These are phyloP conservation scores for Dujonia santamariae DNA, from an alignment of 1,139 yeast genomes.

Conservation along the genomic window DNA sequence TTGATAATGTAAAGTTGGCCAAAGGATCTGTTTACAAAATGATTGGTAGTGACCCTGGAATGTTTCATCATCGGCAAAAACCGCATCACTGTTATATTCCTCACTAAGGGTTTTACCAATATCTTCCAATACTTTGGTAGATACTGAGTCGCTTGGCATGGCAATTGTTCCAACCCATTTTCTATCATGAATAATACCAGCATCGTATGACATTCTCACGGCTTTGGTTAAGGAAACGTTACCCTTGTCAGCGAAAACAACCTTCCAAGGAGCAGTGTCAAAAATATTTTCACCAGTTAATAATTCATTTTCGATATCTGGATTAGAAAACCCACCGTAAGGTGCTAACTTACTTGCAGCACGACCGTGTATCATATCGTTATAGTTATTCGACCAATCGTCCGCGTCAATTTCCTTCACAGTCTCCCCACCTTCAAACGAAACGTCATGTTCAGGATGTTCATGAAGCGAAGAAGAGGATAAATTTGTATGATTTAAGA, in stretches of 20 bases:
- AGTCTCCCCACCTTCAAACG: background rate
- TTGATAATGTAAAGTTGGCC: conserved; percentile 97
- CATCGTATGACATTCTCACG: conserved; percentile 57
- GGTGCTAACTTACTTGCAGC: conserved; percentile 49
- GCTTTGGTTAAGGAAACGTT: conserved; percentile 90
- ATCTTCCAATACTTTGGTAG: conserved; percentile 47
- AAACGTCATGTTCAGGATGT: background rate
- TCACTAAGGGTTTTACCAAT: conserved; percentile 44
- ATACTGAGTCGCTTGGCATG: conserved; percentile 83
- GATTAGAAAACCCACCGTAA: conserved; percentile 73
- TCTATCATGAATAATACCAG: conserved; percentile 44
- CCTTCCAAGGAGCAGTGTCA: conserved; percentile 72
- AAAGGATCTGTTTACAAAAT: conserved; percentile 87
- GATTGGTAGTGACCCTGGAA: conserved; percentile 88
- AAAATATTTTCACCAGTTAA: conserved; percentile 53
- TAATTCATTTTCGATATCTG: conserved; percentile 43
- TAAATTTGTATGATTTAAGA: conserved; percentile 3
- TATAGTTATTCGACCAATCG: conserved; percentile 18
- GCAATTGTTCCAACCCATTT: conserved; percentile 90
- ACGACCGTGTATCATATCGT: conserved; percentile 30
- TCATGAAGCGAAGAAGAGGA: background rate
- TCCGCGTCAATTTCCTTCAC: conserved; percentile 12
- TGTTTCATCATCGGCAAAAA: conserved; percentile 71
- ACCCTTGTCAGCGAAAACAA: conserved; percentile 69
- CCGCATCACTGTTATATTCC: conserved; percentile 59